Evolutionary conservation across 2,329 filamentous ascomycete species (phyloP).

Genomic region (Penicillium sp.): DNA sequence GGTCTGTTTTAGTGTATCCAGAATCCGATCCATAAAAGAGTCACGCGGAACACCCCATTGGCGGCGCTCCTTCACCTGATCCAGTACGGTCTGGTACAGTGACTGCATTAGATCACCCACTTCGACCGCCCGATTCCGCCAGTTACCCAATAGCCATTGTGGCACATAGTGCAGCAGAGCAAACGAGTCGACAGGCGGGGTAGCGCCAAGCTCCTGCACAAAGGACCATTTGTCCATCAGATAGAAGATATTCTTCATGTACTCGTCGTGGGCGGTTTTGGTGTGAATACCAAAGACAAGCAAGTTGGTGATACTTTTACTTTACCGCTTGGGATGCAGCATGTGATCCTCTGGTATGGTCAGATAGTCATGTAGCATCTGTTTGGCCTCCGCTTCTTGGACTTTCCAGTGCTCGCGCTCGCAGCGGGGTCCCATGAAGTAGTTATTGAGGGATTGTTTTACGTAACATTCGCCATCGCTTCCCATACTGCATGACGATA

Average conservation of each 20-base stretch:
- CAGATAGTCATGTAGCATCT: conserved; percentile 50
- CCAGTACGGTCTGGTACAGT: background rate
- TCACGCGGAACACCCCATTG: background rate
- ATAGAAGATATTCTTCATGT: background rate
- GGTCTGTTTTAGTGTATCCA: background rate
- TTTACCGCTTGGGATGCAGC: conserved; percentile 50
- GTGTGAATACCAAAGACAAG: background rate
- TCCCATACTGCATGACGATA: conserved; percentile 8
- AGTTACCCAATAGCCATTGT: background rate
- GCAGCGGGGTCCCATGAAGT: conserved; percentile 45
- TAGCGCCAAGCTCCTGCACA: background rate
- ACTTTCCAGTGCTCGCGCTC: conserved; percentile 26
- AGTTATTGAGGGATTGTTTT: conserved; percentile 49
- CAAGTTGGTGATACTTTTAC: conserved; percentile 49
- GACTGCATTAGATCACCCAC: background rate
- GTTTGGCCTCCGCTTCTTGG: conserved; percentile 50
- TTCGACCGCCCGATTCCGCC: background rate
- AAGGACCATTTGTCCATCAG: conserved; percentile 6
- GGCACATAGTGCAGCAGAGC: background rate
- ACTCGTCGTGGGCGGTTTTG: background rate
- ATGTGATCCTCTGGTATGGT: conserved; percentile 46
- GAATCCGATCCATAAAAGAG: background rate
- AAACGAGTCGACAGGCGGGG: background rate
- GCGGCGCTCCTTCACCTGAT: background rate
- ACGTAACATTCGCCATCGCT: conserved; percentile 49